These are phyloP conservation scores for Arachnomyces sp. DNA, from an alignment of 2,329 filamentous ascomycete genomes.

Conservation along the genomic window DNA sequence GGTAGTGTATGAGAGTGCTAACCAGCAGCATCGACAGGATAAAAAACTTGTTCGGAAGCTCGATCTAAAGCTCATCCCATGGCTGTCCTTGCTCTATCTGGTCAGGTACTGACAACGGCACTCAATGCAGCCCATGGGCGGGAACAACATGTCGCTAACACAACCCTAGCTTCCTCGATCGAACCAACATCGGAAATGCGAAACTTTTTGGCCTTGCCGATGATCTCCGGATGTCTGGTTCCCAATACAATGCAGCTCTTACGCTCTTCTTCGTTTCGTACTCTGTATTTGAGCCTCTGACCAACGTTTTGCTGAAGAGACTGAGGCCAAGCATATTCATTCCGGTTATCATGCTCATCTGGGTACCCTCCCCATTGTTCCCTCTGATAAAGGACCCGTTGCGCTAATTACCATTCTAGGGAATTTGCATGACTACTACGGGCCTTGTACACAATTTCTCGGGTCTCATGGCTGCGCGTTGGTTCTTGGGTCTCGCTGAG, in stretches of 20 bases:
- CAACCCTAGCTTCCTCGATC: constrained; percentile 14
- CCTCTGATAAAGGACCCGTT: too few species aligned
- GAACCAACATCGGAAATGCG: constrained; percentile 34
- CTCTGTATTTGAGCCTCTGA: constrained; percentile 32
- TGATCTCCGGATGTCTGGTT: constrained; percentile 19
- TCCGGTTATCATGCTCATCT: constrained; percentile 39
- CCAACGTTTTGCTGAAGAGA: constrained; percentile 37
- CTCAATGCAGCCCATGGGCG: neutral
- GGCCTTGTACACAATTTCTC: constrained; percentile 39
- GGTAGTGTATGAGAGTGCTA: constrained; percentile 1
- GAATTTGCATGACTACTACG: constrained; percentile 38
- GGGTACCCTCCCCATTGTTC: constrained; percentile 12
- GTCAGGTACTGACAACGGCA: constrained; percentile 15
- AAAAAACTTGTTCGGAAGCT: constrained; percentile 37
- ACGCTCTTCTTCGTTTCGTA: constrained; percentile 37
- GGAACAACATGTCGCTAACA: constrained; percentile 1
- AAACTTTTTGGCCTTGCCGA: constrained; percentile 21
- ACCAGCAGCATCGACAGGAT: constrained; percentile 24
- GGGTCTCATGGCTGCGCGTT: constrained; percentile 41
- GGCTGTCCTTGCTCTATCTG: constrained; percentile 40
- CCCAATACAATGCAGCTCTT: constrained; percentile 30
- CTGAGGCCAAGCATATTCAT: constrained; percentile 47
- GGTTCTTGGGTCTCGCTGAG: constrained; percentile 33
- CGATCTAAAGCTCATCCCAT: constrained; percentile 38
- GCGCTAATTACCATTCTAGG: constrained; percentile 17